These are phyloP conservation scores for Xylaria sp. DNA, from an alignment of 2,329 filamentous ascomycete genomes.

Conservation along the genomic window DNA sequence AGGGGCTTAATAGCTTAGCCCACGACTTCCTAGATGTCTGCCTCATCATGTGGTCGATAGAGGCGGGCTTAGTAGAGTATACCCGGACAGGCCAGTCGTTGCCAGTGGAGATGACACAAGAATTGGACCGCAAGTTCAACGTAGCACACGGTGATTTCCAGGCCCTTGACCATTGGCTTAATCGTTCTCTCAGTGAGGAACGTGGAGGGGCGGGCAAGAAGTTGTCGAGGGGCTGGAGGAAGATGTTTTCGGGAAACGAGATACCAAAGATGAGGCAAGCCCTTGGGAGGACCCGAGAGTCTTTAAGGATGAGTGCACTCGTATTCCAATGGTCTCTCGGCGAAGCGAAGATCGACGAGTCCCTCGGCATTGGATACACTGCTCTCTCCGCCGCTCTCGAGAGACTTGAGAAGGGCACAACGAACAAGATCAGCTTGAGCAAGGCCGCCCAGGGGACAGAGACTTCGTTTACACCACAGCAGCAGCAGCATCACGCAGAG, in stretches of 20 bases:
- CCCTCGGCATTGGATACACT: slow-evolving; percentile 70
- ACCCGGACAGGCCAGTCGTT: slow-evolving; percentile 57
- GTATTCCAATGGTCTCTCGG: slow-evolving; percentile 71
- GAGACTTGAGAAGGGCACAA: slow-evolving; percentile 46
- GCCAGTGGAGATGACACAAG: slow-evolving; percentile 64
- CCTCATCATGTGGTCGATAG: slow-evolving; percentile 70
- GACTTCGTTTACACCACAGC: neutral
- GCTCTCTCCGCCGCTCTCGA: slow-evolving; percentile 69
- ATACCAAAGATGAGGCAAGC: slow-evolving; percentile 64
- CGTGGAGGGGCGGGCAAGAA: slow-evolving; percentile 65
- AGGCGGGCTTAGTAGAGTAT: slow-evolving; percentile 65
- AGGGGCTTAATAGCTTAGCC: slow-evolving; percentile 62
- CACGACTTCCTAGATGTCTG: slow-evolving; percentile 71
- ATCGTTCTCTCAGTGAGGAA: slow-evolving; percentile 66
- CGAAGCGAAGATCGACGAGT: slow-evolving; percentile 61
- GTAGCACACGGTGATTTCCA: slow-evolving; percentile 66
- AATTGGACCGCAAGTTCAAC: slow-evolving; percentile 68
- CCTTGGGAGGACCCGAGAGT: slow-evolving; percentile 63
- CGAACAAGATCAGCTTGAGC: slow-evolving; percentile 17
- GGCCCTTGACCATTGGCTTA: slow-evolving; percentile 66
- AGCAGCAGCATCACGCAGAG: neutral
- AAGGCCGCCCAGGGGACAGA: slow-evolving; percentile 25
- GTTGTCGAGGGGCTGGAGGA: slow-evolving; percentile 65
- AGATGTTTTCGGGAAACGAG: slow-evolving; percentile 66
- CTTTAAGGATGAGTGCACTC: slow-evolving; percentile 66